Evolutionary conservation across 331 rosid species (phyloP).

Genomic region (Stylosanthes scabra): DNA sequence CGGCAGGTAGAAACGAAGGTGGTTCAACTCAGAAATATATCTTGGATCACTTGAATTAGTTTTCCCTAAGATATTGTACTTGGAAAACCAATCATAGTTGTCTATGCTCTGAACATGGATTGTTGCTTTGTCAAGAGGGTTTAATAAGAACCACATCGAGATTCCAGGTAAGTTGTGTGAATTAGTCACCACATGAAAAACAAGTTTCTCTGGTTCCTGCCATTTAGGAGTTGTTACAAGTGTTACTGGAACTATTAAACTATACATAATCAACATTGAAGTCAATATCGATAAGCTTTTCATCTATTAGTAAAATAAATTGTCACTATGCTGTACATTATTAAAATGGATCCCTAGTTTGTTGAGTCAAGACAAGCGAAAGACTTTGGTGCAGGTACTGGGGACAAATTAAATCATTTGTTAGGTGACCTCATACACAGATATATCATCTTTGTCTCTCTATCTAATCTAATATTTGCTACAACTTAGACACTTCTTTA

Average conservation of each 20-base stretch:
- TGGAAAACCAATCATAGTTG: conserved; percentile 68
- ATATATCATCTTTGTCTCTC: not conserved
- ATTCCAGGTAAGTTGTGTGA: conserved; percentile 88
- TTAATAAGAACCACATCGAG: conserved; percentile 93
- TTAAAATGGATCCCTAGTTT: not conserved
- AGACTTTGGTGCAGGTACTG: not conserved
- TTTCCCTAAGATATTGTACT: conserved; percentile 51
- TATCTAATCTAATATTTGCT: too few relatives aligned
- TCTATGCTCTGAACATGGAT: conserved; percentile 77
- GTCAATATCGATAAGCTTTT: too few relatives aligned
- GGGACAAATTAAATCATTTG: not conserved
- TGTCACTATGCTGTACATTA: conserved; percentile 3
- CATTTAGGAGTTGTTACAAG: conserved; percentile 27
- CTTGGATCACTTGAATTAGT: conserved; percentile 69
- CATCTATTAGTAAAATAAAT: conserved; percentile 14
- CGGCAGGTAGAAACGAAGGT: conserved; percentile 92
- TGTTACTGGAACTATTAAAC: too few relatives aligned
- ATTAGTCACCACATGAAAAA: conserved; percentile 93
- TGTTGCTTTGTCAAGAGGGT: conserved; percentile 87
- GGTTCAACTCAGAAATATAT: conserved; percentile 83
- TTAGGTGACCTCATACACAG: not conserved
- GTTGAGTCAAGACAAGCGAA: conserved; percentile 5
- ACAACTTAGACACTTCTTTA: too few relatives aligned
- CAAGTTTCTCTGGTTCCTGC: conserved; percentile 84
- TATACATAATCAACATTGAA: too few relatives aligned